Base-by-base conservation (phyloP, 2,329 filamentous ascomycete genomes). In the Aspergillus uvarum region DNA sequence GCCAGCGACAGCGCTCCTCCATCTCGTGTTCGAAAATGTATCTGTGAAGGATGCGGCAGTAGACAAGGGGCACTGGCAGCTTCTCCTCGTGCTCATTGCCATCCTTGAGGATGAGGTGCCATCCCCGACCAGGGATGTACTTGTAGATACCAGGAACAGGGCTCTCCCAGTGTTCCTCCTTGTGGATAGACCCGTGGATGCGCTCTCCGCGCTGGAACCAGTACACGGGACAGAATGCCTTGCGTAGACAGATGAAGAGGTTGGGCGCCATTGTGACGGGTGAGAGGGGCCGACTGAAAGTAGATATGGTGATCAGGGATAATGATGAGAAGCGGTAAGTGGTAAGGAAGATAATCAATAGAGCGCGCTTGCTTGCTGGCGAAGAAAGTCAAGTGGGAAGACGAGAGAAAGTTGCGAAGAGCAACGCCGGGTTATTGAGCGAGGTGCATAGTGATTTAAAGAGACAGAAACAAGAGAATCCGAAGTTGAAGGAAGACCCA, bases 141-240 rank as follows among this genome's bases (percentile, higher is more conserved):
- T 80, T 80, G 70, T 83, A 83, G 42, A 74, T 77, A 47, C 81
- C 81, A 5, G 80, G 79, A 16, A 79, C 72, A 5, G 81, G 81
- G n/a, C 68, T 68, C 42, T 76, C 70, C 80, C 81, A 82, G 64
- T 81, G 78, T 66, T 83, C 80, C 51, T 78, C 78, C 32, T 72
- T 73, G 63, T 77, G 73, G 44, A 74, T 68, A 2, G 77, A 69
- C 26, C 74, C 74, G 24, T 78, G 72, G 54, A 74, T 68, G 56
- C 72, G 72, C 38, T 77, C 72, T 44, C 72, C 70, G 21, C 69
- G 74, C 42, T 77, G 73, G 65, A 82, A 82, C 81, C 80, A 82
- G 72, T 81, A 81, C 60, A 75, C 71, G 6, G 81, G 81, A 56
- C 77, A 78, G 69, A 81, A 80, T 49, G 79, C 70, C 54, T 74